Base-by-base conservation (phyloP, 2,329 filamentous ascomycete genomes). In the Claviceps maximensis region DNA sequence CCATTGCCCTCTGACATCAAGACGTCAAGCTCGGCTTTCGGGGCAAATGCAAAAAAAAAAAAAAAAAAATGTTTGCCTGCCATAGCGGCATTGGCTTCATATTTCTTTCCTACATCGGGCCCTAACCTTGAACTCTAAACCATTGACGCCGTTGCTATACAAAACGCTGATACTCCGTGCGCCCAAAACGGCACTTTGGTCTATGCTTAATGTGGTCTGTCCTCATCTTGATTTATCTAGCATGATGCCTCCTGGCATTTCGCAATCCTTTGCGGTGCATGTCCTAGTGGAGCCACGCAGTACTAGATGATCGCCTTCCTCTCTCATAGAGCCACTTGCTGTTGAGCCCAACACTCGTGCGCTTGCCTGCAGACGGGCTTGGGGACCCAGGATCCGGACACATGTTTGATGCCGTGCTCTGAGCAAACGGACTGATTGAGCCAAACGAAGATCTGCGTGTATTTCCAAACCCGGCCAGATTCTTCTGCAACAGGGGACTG, bases 301-400 rank as follows among this genome's bases (percentile, higher is more conserved):
- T 74, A 12, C 72, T 66, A 50, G 75, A 73, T 59, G 77, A 71
- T 65, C 82, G 66, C 65, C 82, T 73, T 61, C 86, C 85, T 69
- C 83, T 87, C 68, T 96, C 89, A 64, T 95, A 97, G 55, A 96
- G 69, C 91, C 91, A 97, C 71, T 93, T 95, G 71, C 83, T 95
- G 69, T 91, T 96, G 63, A 96, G 64, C 0, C 83, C 82, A 51
- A 94, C 81, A 58, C 81, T 89, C 44, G 84, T 83, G 53, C 82
- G 78, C 71, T 86, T 89, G 40, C 78, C 76, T 6, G 74, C 70
- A 6, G 71, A 71, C 1, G 87, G 86, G 58, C 83, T 90, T 1
- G 87, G 86, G 19, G 84, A 84, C 15, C 78, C 75, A 1, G 84
- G 81, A n/a, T 80, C 79, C 21, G 73, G 67, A 57, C 82, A 79